These are phyloP conservation scores for Boletus rubropictus DNA, from an alignment of 768 basidiomycete species.

Conservation along the genomic window DNA sequence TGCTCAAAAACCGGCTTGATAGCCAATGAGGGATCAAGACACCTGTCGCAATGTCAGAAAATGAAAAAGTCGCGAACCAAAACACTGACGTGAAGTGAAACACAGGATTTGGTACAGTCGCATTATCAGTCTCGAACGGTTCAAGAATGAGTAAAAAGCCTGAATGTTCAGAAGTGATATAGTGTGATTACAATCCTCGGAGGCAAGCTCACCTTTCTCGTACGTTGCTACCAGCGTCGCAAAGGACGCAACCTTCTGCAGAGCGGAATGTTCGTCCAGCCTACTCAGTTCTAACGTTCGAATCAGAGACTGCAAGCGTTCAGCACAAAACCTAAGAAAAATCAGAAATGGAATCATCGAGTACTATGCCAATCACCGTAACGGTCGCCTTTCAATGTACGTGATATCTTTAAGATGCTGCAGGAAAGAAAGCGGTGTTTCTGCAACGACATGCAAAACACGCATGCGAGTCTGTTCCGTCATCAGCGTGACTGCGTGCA, in stretches of 20 bases:
- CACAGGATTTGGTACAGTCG: slow-evolving; percentile 96
- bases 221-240: slow-evolving; percentile 97
- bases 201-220: slow-evolving; percentile 67
- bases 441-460: slow-evolving; percentile 97
- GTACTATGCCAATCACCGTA: slow-evolving; percentile 53
- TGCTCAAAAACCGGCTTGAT: slow-evolving; percentile 98
- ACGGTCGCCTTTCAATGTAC: slow-evolving; percentile 89
- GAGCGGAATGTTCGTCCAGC: slow-evolving; percentile 83
- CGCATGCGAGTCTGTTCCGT: slow-evolving; percentile 88
- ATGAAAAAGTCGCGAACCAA: neutral
- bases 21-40: slow-evolving; percentile 94
- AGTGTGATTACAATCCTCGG: neutral
- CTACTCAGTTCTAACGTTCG: slow-evolving; percentile 85
- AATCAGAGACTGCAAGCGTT: slow-evolving; percentile 89
- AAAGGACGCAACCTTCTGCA: slow-evolving; percentile 95
- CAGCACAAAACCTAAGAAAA: slow-evolving; percentile 83
- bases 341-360: neutral
- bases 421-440: slow-evolving; percentile 93
- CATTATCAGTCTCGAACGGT: slow-evolving; percentile 97
- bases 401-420: slow-evolving; percentile 99
- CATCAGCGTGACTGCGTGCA: slow-evolving; percentile 7
- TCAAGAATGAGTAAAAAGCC: slow-evolving; percentile 96
- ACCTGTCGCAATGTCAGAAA: slow-evolving; percentile 45
- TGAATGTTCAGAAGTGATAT: slow-evolving; percentile 24
- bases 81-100: slow-evolving; percentile 88